Evolutionary conservation across 805 yeast genomes (phyloP).

Genomic region (Candida caryicola): DNA sequence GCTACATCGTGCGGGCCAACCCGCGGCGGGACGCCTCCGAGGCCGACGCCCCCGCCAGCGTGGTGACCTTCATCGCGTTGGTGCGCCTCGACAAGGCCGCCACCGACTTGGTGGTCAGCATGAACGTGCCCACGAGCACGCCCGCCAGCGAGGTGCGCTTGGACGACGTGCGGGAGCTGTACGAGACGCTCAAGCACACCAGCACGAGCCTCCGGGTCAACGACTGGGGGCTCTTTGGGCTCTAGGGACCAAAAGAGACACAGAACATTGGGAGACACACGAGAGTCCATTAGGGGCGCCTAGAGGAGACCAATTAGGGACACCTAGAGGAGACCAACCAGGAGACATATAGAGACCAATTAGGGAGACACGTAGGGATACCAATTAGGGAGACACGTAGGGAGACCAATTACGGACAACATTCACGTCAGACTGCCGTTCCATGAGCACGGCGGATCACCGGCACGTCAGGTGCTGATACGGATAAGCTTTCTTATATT

Average conservation of each 20-base stretch:
- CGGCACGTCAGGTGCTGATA: too few relatives aligned
- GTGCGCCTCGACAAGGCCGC: conserved; percentile 48
- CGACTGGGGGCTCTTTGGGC: conserved; percentile 48
- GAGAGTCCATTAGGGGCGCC: too few relatives aligned
- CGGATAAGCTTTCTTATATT: too few relatives aligned
- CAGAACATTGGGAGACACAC: too few relatives aligned
- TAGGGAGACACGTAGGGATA: not conserved
- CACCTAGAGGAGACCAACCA: too few relatives aligned
- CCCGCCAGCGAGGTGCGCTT: not conserved
- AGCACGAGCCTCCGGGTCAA: conserved; percentile 35
- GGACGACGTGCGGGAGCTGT: conserved; percentile 5
- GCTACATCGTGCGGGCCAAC: conserved; percentile 7
- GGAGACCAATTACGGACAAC: too few relatives aligned
- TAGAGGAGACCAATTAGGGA: too few relatives aligned
- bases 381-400: too few relatives aligned
- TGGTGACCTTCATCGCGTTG: conserved; percentile 55
- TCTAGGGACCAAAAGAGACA: too few relatives aligned
- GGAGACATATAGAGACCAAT: not conserved
- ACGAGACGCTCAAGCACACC: conserved; percentile 21
- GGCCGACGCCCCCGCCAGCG: conserved; percentile 13
- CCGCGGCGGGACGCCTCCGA: conserved; percentile 12
- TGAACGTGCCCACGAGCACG: conserved; percentile 48
- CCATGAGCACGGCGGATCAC: too few relatives aligned
- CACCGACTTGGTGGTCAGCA: conserved; percentile 62
- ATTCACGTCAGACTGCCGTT: too few relatives aligned